Percentiles rank a stretch among this genome's conserved stretches.
These are phyloP conservation scores for Sarcomyxa edulis DNA, from an alignment of 768 basidiomycete genomes.

Conservation along the genomic window DNA sequence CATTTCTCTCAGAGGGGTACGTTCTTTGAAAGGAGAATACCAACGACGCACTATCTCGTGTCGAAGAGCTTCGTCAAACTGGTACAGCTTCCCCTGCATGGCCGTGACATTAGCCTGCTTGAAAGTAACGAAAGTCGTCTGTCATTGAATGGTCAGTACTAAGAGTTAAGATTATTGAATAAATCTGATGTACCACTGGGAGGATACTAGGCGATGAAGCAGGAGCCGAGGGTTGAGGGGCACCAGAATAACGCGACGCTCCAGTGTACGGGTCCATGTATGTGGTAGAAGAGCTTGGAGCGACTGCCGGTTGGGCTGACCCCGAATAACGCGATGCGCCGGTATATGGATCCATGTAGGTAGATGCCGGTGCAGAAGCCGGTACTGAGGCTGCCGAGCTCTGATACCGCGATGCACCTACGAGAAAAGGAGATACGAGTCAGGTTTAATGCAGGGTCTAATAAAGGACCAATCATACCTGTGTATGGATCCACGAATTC, in stretches of 20 bases:
- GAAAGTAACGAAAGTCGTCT: constrained; percentile 72
- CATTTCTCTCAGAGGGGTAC: too few relatives aligned
- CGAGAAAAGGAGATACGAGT: background rate
- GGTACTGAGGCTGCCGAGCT: constrained; percentile 27
- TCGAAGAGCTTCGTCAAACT: constrained; percentile 65
- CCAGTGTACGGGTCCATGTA: constrained; percentile 68
- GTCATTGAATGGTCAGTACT: constrained; percentile 4
- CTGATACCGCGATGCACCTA: constrained; percentile 66
- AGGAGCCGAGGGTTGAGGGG: constrained; percentile 28
- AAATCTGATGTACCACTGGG: constrained; percentile 34
- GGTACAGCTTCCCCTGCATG: constrained; percentile 73
- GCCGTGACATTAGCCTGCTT: constrained; percentile 77
- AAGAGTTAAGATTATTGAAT: background rate
- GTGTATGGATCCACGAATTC: constrained; percentile 88
- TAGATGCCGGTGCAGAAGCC: constrained; percentile 21
- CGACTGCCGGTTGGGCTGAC: constrained; percentile 21
- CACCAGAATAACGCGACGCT: constrained; percentile 53
- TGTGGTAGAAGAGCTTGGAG: constrained; percentile 22
- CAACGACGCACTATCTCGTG: constrained; percentile 56
- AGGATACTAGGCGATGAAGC: constrained; percentile 33
- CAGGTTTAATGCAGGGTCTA: constrained; percentile 4
- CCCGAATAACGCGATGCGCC: constrained; percentile 65
- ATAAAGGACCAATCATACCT: constrained; percentile 36
- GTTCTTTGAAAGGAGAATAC: constrained; percentile 1
- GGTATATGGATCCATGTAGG: constrained; percentile 61